Evolutionary conservation across 768 basidiomycete species (phyloP), one percentile per base, ranked within the genome.

Genomic region (Termitomyces heimii): DNA sequence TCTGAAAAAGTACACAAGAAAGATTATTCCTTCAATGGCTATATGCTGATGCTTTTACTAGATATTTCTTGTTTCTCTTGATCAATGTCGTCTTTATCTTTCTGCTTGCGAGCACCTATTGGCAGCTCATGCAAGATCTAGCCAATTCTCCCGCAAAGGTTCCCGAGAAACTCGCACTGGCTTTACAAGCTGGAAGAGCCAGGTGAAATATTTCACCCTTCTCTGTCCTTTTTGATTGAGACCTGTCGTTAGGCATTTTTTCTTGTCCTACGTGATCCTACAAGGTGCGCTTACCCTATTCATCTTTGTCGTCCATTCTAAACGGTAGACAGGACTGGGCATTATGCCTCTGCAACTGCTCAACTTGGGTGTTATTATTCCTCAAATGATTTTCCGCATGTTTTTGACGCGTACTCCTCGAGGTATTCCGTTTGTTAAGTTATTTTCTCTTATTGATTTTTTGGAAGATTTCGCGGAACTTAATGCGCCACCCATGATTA

Each of bases 401-500:
- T 88, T 97, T 63, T 77, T 84, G 62, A 94, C 94, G 2, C 80
- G 90, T 49, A 97, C 96, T 2, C 97, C 97, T 1, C 78, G 97
- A 77, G 95, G 94, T 91, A 31, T 76, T 65, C 31, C 13, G 34
- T 2, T 55, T 45, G 5, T 47, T 28, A 29, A 22, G 29, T 35
- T 16, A 13, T 44, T 28, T n/a, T 8, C 10, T 28, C 18, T 40
- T 20, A 29, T 8, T 43, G 34, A 56, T 46, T 31, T 26, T 43
- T 32, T n/a, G 13, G 32, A 65, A 98, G 96, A 99, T 66, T 95
- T 86, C 61, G 96, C 94, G 18, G 97, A 97, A 69, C 79, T 98
- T 16, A 97, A 99, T 66, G 94, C 94, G 0, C 97, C 97, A 6
- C 94, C 97, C 0, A 92, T 95, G 89, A 89, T 98, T 72, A 98